Conservation (phyloP, 2,329 filamentous ascomycete species). For the Phyllachora maydis region DNA sequence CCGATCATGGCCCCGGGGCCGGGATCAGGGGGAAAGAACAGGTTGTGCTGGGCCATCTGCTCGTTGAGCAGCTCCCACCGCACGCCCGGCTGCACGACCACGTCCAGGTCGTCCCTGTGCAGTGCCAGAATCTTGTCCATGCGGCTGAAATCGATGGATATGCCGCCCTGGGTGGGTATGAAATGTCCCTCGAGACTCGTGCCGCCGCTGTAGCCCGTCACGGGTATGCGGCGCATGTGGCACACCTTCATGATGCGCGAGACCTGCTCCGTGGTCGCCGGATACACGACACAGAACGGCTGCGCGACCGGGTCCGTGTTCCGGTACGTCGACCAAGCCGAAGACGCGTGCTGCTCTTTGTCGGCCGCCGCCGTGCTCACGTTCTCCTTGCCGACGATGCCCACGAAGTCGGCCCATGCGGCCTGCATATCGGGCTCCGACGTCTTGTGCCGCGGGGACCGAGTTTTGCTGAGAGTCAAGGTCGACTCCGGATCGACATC, state of each 20-base stretch:
- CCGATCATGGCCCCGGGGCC: constrained; percentile 86
- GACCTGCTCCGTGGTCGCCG: constrained; percentile 60
- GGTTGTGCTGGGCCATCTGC: constrained; percentile 44
- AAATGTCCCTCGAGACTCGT: constrained; percentile 84
- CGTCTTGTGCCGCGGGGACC: constrained; percentile 32
- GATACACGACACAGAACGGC: constrained; percentile 56
- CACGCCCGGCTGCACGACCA: constrained; percentile 60
- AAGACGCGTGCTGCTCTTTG: constrained; percentile 33
- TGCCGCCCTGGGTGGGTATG: constrained; percentile 59
- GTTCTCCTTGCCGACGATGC: constrained; percentile 41
- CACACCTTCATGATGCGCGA: constrained; percentile 79
- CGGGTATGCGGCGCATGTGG: constrained; percentile 59
- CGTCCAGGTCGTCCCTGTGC: constrained; percentile 60
- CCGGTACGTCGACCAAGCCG: constrained; percentile 41
- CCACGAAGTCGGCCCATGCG: constrained; percentile 47
- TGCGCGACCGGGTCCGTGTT: constrained; percentile 22
- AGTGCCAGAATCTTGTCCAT: constrained; percentile 68
- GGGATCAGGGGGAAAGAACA: constrained; percentile 86
- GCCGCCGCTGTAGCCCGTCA: constrained; percentile 72
- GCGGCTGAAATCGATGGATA: constrained; percentile 67
- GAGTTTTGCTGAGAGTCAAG: constrained; percentile 29
- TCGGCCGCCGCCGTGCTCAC: constrained; percentile 38
- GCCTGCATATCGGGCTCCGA: constrained; percentile 44
- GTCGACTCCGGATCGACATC: constrained; percentile 33
- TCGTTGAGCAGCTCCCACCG: constrained; percentile 80